Evolutionary conservation across 2,329 filamentous ascomycete genomes (phyloP), one percentile per base, ranked within the genome.

Genomic region (Cladorrhinum sp.): DNA sequence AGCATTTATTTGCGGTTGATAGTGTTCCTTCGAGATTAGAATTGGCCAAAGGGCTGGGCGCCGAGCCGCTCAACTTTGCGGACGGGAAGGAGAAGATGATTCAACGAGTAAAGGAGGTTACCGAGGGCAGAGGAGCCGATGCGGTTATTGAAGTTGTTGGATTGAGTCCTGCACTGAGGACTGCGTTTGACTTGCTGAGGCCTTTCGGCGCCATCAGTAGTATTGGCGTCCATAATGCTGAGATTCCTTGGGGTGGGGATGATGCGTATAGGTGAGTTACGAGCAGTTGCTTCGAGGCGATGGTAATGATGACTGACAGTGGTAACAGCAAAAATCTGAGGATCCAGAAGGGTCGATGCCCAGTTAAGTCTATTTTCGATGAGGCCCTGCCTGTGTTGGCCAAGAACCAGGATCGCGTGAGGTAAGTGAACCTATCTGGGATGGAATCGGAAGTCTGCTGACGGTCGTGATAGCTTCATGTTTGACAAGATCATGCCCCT

Each of bases 131-230:
- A 42, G 93, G 93, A 6, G 92, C 92, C 14, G 93, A 97, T 75
- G 86, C 91, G 18, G 86, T 95, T 1, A 86, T 96, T 66, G 90
- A 93, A 73, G 88, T 91, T 6, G 90, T 92, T 24, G 89, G 89
- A 0, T 75, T 88, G 62, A 86, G 85, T 58, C 82, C 86, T 39
- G 90, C 89, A 1, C 74, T 92, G 70, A 83, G 81, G 69, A 90
- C 86, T 36, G 89, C 84, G 0, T 92, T 87, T 73, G 88, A 92
- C 30, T 73, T 92, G 18, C 73, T 92, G 60, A 81, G 90, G 57
- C 88, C 89, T 1, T 92, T 86, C 77, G 89, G 89, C 4, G 83
- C 82, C 46, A 89, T 92, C 66, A 88, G 86, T 67, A 91, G 87
- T 69, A 89, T 92, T 61, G 89, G 89, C 3, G 89, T 92, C 30